A percentile compares a stretch with the other conserved stretches of the same genome.
Conservation (phyloP, 345 rosid genomes). For the Stellera chamaejasme region DNA sequence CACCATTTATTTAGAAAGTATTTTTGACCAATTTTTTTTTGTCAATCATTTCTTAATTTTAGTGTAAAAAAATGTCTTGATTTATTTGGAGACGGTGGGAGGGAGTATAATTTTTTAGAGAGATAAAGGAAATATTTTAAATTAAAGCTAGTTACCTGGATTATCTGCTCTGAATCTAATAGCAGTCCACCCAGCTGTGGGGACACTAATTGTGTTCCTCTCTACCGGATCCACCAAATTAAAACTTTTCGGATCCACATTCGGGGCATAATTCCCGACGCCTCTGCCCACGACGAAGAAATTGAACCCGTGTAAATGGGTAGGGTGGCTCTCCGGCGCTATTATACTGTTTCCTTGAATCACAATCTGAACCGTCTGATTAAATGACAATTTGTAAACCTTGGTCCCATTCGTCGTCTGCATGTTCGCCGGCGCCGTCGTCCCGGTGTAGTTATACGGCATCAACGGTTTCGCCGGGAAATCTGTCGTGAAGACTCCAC, state of each 20-base stretch:
- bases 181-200: conserved; percentile 74
- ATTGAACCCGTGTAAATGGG: conserved; percentile 66
- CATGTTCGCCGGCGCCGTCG: conserved; percentile 22
- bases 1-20: too few relatives aligned
- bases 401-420: conserved; percentile 56
- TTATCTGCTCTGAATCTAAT: conserved; percentile 74
- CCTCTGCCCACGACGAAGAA: conserved; percentile 63
- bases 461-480: conserved; percentile 48
- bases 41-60: too few relatives aligned
- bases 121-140: too few relatives aligned
- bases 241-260: conserved; percentile 45
- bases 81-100: too few relatives aligned
- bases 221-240: conserved; percentile 77
- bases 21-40: too few relatives aligned
- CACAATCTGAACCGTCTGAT: conserved; percentile 58
- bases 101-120: too few relatives aligned
- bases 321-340: conserved; percentile 71
- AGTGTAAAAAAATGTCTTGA: too few relatives aligned
- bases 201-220: conserved; percentile 67
- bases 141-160: conserved; percentile 39
- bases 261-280: conserved; percentile 52
- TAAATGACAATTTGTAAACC: conserved; percentile 43
- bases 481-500: conserved; percentile 62
- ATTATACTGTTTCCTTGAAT: conserved; percentile 61
- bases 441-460: conserved; percentile 51